Conservation (phyloP, 2,329 filamentous ascomycete genomes). For the Alternaria ventricosa region DNA sequence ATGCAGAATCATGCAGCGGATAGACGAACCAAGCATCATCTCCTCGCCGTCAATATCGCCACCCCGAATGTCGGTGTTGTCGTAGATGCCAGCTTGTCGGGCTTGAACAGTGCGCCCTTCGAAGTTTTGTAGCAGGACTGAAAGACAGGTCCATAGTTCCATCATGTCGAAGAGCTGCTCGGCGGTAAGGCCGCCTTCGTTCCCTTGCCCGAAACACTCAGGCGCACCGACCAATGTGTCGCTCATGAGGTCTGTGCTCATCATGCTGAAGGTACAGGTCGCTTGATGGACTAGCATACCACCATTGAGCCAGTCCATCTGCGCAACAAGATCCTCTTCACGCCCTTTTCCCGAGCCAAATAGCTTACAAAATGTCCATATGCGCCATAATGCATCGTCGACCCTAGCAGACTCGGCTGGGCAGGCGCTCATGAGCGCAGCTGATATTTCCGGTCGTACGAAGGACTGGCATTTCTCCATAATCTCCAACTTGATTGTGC, state of each 20-base stretch:
- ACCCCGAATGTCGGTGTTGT: conserved; percentile 53
- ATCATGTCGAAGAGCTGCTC: conserved; percentile 68
- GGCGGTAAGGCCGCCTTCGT: conserved; percentile 60
- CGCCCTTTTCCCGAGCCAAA: conserved; percentile 66
- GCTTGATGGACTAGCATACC: conserved; percentile 59
- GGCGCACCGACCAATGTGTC: conserved; percentile 63
- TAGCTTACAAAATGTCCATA: conserved; percentile 70
- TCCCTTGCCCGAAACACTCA: conserved; percentile 65
- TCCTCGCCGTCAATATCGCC: conserved; percentile 61
- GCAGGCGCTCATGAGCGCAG: conserved; percentile 58
- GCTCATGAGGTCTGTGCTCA: conserved; percentile 59
- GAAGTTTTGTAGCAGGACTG: conserved; percentile 62
- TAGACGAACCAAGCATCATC: conserved; percentile 56
- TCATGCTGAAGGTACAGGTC: conserved; percentile 53
- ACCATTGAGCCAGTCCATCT: conserved; percentile 69
- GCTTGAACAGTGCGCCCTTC: conserved; percentile 63
- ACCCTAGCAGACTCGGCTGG: conserved; percentile 58
- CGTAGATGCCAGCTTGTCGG: conserved; percentile 62
- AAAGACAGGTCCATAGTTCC: conserved; percentile 68
- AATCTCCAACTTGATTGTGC: conserved; percentile 63
- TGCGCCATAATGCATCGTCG: conserved; percentile 68
- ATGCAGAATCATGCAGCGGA: background rate
- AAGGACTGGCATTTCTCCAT: conserved; percentile 62
- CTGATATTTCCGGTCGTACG: conserved; percentile 62
- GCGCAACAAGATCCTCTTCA: conserved; percentile 64